Percentiles rank a stretch among this genome's conserved stretches.
Evolutionary conservation across 177 flowering plant species (phyloP).

Genomic region (Vitis hybrid): DNA sequence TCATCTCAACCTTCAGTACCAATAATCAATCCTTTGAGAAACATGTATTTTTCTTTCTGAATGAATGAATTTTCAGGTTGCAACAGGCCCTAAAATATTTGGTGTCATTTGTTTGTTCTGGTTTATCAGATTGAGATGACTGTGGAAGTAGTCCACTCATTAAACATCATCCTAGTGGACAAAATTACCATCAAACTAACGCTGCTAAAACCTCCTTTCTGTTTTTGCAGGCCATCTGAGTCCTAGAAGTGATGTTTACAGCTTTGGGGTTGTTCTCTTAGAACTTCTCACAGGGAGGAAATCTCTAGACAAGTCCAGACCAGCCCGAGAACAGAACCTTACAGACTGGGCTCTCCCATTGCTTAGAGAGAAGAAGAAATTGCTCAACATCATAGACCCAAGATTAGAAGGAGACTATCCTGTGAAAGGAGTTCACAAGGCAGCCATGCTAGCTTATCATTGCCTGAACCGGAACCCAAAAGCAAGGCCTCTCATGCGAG

Average conservation of each 20-base stretch:
- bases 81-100: no score
- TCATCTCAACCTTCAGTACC: no score
- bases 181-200: not conserved
- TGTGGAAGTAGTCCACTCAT: no score
- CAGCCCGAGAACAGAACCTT: slow-evolving; percentile 75
- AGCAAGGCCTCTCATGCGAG: slow-evolving; percentile 88
- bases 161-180: no score
- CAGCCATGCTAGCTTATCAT: slow-evolving; percentile 85
- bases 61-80: no score
- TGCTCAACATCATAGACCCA: slow-evolving; percentile 70
- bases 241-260: slow-evolving; percentile 77
- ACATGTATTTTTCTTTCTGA: no score
- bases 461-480: slow-evolving; percentile 81
- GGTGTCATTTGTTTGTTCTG: no score
- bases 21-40: no score
- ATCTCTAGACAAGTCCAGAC: slow-evolving; percentile 68
- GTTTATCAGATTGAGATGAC: no score
- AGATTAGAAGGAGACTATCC: slow-evolving; percentile 75
- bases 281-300: slow-evolving; percentile 83
- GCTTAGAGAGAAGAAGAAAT: slow-evolving; percentile 72
- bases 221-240: slow-evolving; percentile 64
- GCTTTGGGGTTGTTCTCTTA: slow-evolving; percentile 77
- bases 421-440: slow-evolving; percentile 71
- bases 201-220: not conserved
- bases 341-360: slow-evolving; percentile 79